Evolutionary conservation across 768 basidiomycete species (phyloP), one percentile per base, ranked within the genome.

Genomic region (Suillus plorans): DNA sequence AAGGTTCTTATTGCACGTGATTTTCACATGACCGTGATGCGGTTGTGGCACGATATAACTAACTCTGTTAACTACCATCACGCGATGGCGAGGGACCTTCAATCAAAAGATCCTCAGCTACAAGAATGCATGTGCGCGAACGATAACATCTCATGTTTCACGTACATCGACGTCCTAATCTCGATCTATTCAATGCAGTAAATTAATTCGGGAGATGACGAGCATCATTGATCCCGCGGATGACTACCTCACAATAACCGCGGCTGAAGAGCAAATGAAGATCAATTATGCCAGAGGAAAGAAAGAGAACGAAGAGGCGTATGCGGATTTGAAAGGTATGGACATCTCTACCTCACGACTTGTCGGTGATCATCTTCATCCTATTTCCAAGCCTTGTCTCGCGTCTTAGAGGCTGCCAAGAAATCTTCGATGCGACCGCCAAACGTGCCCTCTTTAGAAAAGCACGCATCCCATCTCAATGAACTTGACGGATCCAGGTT

Each of bases 141-240:
- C 39, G 2, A 28, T 20, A 31, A 20, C 18, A 42, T 59, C 10
- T 22, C 20, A 28, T 28, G 25, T 36, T 12, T 60, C 14, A 36
- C n/a, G 18, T 22, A 16, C 5, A 49, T 61, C 18, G 14, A 34
- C 8, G 25, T 16, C 56, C 10, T 14, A 25, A 28, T 31, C n/a
- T 13, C 20, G 16, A 58, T 41, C 37, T 8, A 52, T 56, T 8
- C 18, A 16, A 42, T 56, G 42, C 66, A 92, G 90, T 58, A 87
- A 88, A 68, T 84, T 88, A 20, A 86, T 92, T 55, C 82, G 81
- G 67, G 87, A 87, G 65, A 90, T 92, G 84, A 78, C 84, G 39
- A 82, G 84, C 4, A 87, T 92, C 64, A 90, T 94, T 62, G 87
- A 91, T 70, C 89, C 90, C 13, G 88, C 89, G 50, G 90, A 92